These are phyloP conservation scores for Borealophlyctis nickersoniae DNA, from an alignment of 192 early-diverging fungal species.

Conservation along the genomic window DNA sequence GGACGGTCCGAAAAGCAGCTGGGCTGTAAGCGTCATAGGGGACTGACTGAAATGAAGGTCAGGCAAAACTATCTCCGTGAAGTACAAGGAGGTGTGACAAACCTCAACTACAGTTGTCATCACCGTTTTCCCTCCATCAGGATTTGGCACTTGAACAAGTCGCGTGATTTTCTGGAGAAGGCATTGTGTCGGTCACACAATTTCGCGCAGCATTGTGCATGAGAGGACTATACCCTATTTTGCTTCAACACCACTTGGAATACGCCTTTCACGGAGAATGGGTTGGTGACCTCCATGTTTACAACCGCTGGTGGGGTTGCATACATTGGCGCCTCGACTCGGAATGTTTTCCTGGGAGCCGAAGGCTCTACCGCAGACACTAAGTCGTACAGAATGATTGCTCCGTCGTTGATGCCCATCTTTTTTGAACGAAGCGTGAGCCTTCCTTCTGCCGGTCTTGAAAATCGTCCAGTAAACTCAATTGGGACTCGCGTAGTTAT, in stretches of 20 bases:
- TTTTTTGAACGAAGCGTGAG: constrained; percentile 37
- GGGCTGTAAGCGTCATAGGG: constrained; percentile 21
- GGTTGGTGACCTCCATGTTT: constrained; percentile 38
- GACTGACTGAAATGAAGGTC: background rate
- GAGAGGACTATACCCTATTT: constrained; percentile 23
- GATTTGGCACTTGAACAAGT: constrained; percentile 7
- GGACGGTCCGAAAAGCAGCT: constrained; percentile 25
- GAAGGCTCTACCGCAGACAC: constrained; percentile 26
- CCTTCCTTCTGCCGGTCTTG: constrained; percentile 17
- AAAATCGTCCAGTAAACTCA: constrained; percentile 42
- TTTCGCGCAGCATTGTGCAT: background rate
- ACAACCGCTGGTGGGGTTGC: constrained; percentile 32
- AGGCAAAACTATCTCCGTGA: too few species aligned
- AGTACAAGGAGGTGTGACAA: too few species aligned
- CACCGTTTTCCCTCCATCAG: too few species aligned
- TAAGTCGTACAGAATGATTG: constrained; percentile 43
- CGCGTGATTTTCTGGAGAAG: constrained; percentile 9
- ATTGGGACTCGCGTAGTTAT: constrained; percentile 22
- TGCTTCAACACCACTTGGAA: constrained; percentile 37
- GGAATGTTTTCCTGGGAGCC: constrained; percentile 24
- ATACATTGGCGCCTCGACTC: constrained; percentile 39
- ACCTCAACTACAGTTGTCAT: too few species aligned
- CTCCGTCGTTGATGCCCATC: constrained; percentile 41
- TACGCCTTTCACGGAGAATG: constrained; percentile 29
- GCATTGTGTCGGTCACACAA: too few species aligned